phyloP scores from a whole-genome alignment of 768 basidiomycete genomes.

The Suillus americanus region DNA sequence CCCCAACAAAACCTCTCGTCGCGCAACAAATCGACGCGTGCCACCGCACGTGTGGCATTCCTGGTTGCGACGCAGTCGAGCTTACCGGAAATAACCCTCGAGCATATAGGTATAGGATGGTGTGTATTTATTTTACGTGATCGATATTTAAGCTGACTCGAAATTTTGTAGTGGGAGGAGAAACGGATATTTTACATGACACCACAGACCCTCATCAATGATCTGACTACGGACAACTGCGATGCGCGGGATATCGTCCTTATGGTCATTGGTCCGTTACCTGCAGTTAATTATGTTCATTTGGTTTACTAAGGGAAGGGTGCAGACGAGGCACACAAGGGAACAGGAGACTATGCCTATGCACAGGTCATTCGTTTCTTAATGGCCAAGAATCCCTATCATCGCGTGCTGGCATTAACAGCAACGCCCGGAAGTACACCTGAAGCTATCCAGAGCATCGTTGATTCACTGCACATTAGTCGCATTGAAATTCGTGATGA shows the following conservation, averaged over 20 bases:
- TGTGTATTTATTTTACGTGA: conserved; percentile 33
- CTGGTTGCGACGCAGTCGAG: conserved; percentile 80
- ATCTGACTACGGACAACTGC: conserved; percentile 69
- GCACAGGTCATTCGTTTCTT: conserved; percentile 84
- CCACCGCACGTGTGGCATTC: conserved; percentile 91
- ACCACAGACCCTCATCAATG: conserved; percentile 91
- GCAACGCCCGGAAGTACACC: conserved; percentile 90
- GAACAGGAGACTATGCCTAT: conserved; percentile 91
- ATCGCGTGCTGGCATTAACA: conserved; percentile 89
- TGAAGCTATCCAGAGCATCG: conserved; percentile 84
- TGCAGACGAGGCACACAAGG: conserved; percentile 92
- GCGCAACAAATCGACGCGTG: conserved; percentile 94
- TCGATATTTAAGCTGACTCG: not conserved
- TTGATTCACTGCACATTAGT: conserved; percentile 94
- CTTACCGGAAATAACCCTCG: conserved; percentile 75
- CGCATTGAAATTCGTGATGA: conserved; percentile 94
- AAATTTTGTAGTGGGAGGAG: conserved; percentile 60
- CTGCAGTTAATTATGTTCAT: not conserved
- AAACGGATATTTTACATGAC: conserved; percentile 95
- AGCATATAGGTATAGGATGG: conserved; percentile 55
- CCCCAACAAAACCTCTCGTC: conserved; percentile 95
- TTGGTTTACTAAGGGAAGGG: conserved; percentile 9
- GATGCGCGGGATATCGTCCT: conserved; percentile 82
- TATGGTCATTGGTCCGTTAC: conserved; percentile 74
- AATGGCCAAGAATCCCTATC: conserved; percentile 93